Base-by-base conservation (phyloP, 2,329 filamentous ascomycete genomes). In the Pseudopyrenochaeta lycopersici region DNA sequence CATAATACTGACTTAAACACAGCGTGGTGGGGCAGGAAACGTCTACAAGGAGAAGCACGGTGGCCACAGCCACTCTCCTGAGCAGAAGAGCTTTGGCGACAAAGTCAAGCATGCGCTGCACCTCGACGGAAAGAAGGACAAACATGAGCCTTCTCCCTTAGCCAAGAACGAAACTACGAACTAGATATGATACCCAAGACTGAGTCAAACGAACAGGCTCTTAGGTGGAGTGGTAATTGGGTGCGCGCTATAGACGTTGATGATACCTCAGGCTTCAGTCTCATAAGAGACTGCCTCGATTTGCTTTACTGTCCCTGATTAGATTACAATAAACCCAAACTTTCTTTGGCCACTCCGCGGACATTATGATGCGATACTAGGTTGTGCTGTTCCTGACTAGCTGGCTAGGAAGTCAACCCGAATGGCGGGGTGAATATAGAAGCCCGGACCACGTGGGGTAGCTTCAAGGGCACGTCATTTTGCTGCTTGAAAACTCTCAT, bases 41-140 rank as follows among this genome's bases (percentile, higher is more conserved):
- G 72, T 80, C 15, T 74, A 81, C 63, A 78, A 76, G 61, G 79
- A 81, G 52, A 80, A 79, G 62, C 79, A 78, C 52, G 77, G 78
- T 30, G 79, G 78, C n/a, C 79, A 81, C 55, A 76, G 70, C 54
- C 64, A 71, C 27, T 65, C 64, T 35, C 68, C 72, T 30, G 69
- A 75, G n/a, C 63, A 60, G 46, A 73, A 77, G 58, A 72, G 74
- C 23, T 32, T 80, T 29, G 58, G 74, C 49, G 79, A 80, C 15
- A 81, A 80, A 72, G 72, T 77, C 47, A 82, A 81, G 72, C 68
- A 77, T 15, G 66, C 66, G 15, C 66, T 78, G 20, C 66, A 71
- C 42, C 57, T 75, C 6, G 70, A 75, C 35, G 46, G 42, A n/a
- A 71, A 72, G 59, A 64, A 73, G 39, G 71, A 75, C 66, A 70